These are phyloP conservation scores for Artemisia argyi DNA, from an alignment of 129 eudicot species.

Conservation along the genomic window DNA sequence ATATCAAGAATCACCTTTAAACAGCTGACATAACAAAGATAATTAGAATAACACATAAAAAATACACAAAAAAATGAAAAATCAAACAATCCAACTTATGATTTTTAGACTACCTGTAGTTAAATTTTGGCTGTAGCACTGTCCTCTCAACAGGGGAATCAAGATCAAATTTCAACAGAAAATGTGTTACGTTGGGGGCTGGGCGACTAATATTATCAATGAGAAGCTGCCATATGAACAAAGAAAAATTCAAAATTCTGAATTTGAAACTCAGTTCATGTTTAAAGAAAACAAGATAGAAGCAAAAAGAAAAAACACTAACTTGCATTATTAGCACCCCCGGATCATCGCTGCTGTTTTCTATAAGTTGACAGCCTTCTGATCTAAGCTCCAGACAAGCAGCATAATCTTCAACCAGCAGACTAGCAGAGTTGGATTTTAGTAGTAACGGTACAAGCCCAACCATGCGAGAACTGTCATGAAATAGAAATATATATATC, in stretches of 20 bases:
- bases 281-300: background rate
- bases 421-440: conserved; percentile 60
- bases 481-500: conserved; percentile 11
- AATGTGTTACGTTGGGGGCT: conserved; percentile 92
- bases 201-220: conserved; percentile 85
- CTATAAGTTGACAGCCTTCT: conserved; percentile 73
- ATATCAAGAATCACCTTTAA: conserved; percentile 93
- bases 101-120: conserved; percentile 67
- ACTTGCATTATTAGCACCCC: conserved; percentile 96
- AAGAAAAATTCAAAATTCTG: background rate
- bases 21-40: conserved; percentile 53
- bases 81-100: conserved; percentile 3
- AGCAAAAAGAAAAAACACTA: conserved; percentile 22
- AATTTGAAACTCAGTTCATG: background rate
- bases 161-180: conserved; percentile 82
- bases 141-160: conserved; percentile 88
- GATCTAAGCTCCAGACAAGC: conserved; percentile 89
- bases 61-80: conserved; percentile 2
- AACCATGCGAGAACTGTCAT: conserved; percentile 79
- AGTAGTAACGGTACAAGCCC: conserved; percentile 91
- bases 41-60: background rate
- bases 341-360: conserved; percentile 74
- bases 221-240: conserved; percentile 62
- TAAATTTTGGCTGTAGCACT: conserved; percentile 77
- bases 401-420: conserved; percentile 95